phyloP scores from a whole-genome alignment of 1,284 basidiomycete genomes.

The Ceratobasidium sp. region DNA sequence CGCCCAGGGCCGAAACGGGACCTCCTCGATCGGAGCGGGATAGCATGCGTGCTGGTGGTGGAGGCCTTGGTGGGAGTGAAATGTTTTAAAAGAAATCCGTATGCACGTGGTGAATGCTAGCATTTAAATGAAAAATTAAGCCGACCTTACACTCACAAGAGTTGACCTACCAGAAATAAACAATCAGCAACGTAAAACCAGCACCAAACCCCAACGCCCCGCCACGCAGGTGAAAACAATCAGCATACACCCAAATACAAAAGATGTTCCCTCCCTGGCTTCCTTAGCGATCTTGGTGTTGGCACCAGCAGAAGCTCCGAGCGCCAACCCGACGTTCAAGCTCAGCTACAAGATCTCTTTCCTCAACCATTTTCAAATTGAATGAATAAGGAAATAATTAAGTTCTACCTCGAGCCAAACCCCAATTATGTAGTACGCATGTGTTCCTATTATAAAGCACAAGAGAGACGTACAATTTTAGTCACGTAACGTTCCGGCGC shows the following conservation, averaged over 20 bases:
- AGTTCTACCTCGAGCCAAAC: no score
- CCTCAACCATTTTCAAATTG: no score
- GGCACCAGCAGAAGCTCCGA: slow-evolving; percentile 73
- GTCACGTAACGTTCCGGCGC: no score
- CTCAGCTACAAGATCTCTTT: no score
- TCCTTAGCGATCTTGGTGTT: slow-evolving; percentile 97
- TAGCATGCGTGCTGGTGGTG: slow-evolving; percentile 86
- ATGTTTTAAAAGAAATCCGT: slow-evolving; percentile 82
- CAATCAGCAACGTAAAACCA: no score
- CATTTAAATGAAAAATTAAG: neutral
- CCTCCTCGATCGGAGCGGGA: slow-evolving; percentile 79
- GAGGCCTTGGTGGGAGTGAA: slow-evolving; percentile 79
- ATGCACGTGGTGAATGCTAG: slow-evolving; percentile 39
- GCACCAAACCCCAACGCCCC: slow-evolving; percentile 53
- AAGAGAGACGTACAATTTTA: no score
- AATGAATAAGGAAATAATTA: no score
- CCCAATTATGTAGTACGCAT: no score
- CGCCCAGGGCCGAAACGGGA: slow-evolving; percentile 76
- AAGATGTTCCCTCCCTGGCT: slow-evolving; percentile 70
- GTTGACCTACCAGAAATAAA: no score
- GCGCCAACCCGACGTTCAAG: slow-evolving; percentile 71
- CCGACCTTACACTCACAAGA: slow-evolving; percentile 2
- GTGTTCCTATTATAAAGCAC: no score
- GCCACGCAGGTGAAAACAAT: slow-evolving; percentile 61
- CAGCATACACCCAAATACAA: slow-evolving; percentile 47